A percentile compares a stretch with the other conserved stretches of the same genome.
Evolutionary conservation across 2,329 filamentous ascomycete genomes (phyloP).

Genomic region (Aspergillus aculeatus): DNA sequence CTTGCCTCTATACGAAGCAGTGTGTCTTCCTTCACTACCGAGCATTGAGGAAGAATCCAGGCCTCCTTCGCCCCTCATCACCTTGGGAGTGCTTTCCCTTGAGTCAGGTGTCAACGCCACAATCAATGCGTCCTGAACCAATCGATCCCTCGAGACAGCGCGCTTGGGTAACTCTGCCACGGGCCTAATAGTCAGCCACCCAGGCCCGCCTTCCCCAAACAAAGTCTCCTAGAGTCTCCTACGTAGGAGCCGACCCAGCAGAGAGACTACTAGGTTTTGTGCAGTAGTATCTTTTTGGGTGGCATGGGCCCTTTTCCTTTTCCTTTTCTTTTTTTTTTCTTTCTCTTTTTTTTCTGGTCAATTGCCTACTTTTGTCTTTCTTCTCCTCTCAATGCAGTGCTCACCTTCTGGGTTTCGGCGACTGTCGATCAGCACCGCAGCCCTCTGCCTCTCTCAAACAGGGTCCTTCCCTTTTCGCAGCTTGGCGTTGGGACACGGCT

Average conservation of each 20-base stretch:
- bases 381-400: not conserved
- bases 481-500: not conserved
- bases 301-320: not conserved
- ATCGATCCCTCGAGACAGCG: not conserved
- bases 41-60: not conserved
- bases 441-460: not conserved
- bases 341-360: too few relatives aligned
- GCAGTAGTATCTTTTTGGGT: not conserved
- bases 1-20: too few relatives aligned
- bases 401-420: not conserved
- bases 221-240: not conserved
- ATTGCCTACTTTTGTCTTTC: not conserved
- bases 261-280: not conserved
- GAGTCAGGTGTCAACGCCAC: not conserved
- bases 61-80: not conserved
- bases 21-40: too few relatives aligned
- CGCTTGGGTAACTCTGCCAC: not conserved
- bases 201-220: not conserved
- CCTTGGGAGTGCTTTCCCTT: not conserved
- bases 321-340: fast-evolving
- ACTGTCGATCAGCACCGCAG: not conserved
- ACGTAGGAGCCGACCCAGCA: not conserved
- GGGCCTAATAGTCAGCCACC: not conserved
- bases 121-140: not conserved
- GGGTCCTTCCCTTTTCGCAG: constrained; percentile 5